Conservation (phyloP, 228 moss, liverwort and hornwort genomes). For the Sphagnum fallax region DNA sequence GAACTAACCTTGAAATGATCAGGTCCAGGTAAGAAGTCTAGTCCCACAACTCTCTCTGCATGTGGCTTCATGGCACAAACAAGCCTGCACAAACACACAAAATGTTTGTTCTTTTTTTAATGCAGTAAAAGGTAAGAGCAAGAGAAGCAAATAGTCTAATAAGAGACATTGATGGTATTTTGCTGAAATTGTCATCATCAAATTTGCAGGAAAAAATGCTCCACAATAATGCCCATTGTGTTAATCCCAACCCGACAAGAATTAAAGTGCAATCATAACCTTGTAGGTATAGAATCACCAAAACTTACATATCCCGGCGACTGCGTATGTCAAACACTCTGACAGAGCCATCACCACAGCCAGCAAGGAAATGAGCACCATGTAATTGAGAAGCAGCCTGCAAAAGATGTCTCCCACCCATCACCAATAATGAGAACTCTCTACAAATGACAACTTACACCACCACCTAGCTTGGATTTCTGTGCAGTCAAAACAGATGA, state of each 20-base stretch:
- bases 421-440: no score
- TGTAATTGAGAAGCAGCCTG: constrained; percentile 54
- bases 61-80: constrained; percentile 35
- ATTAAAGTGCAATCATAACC: neutral
- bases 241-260: no score
- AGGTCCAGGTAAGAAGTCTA: constrained; percentile 45
- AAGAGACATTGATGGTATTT: no score
- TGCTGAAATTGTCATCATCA: no score
- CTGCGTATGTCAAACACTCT: constrained; percentile 37
- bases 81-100: constrained; percentile 17
- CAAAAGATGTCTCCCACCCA: neutral
- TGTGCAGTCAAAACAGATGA: neutral
- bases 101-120: neutral
- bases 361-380: constrained; percentile 31
- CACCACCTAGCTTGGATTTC: neutral
- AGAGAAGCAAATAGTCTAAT: no score
- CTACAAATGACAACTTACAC: neutral
- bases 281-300: neutral
- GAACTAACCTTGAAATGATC: constrained; percentile 31
- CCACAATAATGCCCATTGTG: no score
- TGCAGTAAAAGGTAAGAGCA: no score
- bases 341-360: constrained; percentile 46
- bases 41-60: constrained; percentile 40
- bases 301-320: constrained; percentile 26
- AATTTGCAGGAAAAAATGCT: no score